Percentiles rank a stretch among this genome's conserved stretches.
phyloP scores from a whole-genome alignment of 208 protist genomes.

The Porcisia hertigi region DNA sequence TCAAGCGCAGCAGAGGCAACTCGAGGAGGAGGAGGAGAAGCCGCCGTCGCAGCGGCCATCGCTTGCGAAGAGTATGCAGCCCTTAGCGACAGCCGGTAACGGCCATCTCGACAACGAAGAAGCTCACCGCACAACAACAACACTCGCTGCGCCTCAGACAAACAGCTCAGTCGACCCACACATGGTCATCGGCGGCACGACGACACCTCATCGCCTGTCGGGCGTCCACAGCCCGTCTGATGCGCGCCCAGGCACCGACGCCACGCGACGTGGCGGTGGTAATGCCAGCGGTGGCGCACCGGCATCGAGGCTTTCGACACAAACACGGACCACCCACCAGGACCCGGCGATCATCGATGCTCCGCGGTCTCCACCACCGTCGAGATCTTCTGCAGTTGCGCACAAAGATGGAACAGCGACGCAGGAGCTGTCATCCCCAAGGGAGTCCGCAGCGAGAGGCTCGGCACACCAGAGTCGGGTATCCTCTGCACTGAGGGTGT shows the following conservation, averaged over 20 bases:
- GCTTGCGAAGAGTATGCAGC: neutral
- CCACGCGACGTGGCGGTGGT: neutral
- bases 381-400: neutral
- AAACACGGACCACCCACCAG: neutral
- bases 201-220: constrained; percentile 22
- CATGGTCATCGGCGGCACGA: neutral
- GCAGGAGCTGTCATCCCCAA: neutral
- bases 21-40: constrained; percentile 2
- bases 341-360: neutral
- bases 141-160: constrained; percentile 2
- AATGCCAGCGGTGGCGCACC: neutral
- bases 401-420: neutral
- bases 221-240: neutral
- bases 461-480: neutral
- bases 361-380: neutral
- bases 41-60: neutral
- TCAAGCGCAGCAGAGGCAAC: neutral
- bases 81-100: neutral
- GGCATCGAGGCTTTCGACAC: neutral
- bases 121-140: constrained; percentile 15
- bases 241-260: neutral
- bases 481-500: neutral
- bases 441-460: too few relatives aligned
- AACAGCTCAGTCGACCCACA: neutral
- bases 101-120: constrained; percentile 28